Evolutionary conservation across 306 rosid genomes (phyloP).

Genomic region (Gynostemma pentaphyllum): DNA sequence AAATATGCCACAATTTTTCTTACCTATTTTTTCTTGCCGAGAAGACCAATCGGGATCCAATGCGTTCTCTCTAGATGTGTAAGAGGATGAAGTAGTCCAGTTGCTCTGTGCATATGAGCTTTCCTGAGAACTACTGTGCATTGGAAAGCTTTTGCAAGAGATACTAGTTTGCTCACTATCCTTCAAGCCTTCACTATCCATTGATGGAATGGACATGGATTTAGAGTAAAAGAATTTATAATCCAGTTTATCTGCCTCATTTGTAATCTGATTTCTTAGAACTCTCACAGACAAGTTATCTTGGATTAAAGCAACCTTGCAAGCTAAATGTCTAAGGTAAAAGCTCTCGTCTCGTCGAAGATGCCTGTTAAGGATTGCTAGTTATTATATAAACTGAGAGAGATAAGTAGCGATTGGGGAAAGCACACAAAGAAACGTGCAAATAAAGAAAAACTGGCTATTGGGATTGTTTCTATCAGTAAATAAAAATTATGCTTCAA

Average conservation of each 20-base stretch:
- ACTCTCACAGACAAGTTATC: conserved; percentile 36
- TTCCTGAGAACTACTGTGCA: conserved; percentile 18
- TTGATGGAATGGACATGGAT: conserved; percentile 38
- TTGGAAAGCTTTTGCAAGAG: conserved; percentile 22
- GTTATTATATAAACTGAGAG: background rate
- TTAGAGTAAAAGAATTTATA: conserved; percentile 29
- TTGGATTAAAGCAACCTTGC: conserved; percentile 51
- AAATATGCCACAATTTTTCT: background rate
- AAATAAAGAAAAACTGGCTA: background rate
- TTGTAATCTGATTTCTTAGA: conserved; percentile 21
- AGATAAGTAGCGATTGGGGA: background rate
- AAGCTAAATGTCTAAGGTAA: conserved; percentile 48
- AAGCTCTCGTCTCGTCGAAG: conserved; percentile 42
- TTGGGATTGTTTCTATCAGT: background rate
- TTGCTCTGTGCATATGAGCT: conserved; percentile 17
- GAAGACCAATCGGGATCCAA: conserved; percentile 24
- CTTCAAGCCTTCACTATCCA: conserved; percentile 14
- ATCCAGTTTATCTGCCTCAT: conserved; percentile 20
- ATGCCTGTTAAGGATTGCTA: conserved; percentile 30
- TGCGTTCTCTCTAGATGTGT: conserved; percentile 18
- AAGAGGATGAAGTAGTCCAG: conserved; percentile 16
- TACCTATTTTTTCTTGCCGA: conserved; percentile 48
- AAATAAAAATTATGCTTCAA: background rate
- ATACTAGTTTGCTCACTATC: conserved; percentile 25
- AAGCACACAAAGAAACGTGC: background rate